Base-by-base conservation (phyloP, 257 asterid genomes). In the Nicotiana tomentosiformis region DNA sequence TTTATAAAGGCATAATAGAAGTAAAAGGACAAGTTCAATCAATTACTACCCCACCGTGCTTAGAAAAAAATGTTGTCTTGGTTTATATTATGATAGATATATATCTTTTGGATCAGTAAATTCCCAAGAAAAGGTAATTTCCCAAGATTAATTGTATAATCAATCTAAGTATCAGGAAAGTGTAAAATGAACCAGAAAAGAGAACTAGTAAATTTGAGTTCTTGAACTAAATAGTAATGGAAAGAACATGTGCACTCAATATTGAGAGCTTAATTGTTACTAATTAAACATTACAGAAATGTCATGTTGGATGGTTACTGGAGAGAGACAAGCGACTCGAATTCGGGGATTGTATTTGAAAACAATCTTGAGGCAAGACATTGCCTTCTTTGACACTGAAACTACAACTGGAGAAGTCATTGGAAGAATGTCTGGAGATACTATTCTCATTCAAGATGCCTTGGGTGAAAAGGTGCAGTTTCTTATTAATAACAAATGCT, bases 371-470 rank as follows among this genome's bases (percentile, higher is more conserved):
- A 88, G 93, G 84, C 97, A 92, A 82, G 97, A 92, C 60, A 87
- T 92, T 7, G 90, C 85, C 86, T 92, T 89, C 82, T 92, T 92
- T 68, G 97, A 92, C 82, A 91, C 94, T 10, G 87, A 92, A 87
- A 87, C 94, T 8, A 82, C 89, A n/a, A 90, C 93, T 0, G 97
- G 97, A 77, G 94, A 92, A 81, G 85, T 91, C 29, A 88, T 92
- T 26, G 92, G 91, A 56, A 86, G 93, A 39, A 91, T 91, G 91
- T 90, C 94, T 15, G 97, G 94, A 6, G 93, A 91, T 77, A 89
- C 92, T 16, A 86, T 89, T 82, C 92, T 92, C 81, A 92, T 94
- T 60, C 98, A 94, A 88, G 97, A 94, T 29, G 97, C 98, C 74
- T 91, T 94, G 93, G 95, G 97, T 0, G 97, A 90, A 87, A 94